phyloP scores from a whole-genome alignment of 768 basidiomycete species.

The Naganishia onofrii region DNA sequence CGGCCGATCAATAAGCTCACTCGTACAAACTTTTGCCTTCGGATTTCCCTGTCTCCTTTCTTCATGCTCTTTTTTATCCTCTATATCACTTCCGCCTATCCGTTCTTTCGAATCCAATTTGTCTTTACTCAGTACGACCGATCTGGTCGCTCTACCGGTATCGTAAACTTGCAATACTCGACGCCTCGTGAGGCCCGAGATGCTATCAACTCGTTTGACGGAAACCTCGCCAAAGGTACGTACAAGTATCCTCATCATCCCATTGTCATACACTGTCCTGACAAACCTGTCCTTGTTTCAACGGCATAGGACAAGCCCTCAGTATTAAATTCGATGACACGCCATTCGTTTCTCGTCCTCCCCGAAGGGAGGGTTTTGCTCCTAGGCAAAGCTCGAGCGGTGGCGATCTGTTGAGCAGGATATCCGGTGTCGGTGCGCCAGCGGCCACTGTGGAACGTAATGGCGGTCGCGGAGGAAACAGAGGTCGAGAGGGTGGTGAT shows the following conservation, averaged over 20 bases:
- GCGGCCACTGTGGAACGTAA: background rate
- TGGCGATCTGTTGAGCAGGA: slow-evolving; percentile 39
- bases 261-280: background rate
- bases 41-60: slow-evolving; percentile 12
- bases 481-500: slow-evolving; percentile 32
- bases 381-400: slow-evolving; percentile 22
- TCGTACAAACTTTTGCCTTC: slow-evolving; percentile 12
- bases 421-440: slow-evolving; percentile 32
- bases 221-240: slow-evolving; percentile 81
- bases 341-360: slow-evolving; percentile 6
- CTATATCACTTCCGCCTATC: background rate
- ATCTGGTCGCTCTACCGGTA: slow-evolving; percentile 85
- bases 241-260: background rate
- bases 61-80: background rate
- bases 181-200: slow-evolving; percentile 71
- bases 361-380: slow-evolving; percentile 19
- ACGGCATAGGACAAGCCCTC: slow-evolving; percentile 28
- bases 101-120: background rate
- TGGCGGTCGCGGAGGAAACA: slow-evolving; percentile 26
- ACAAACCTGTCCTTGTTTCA: background rate
- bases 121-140: slow-evolving; percentile 71
- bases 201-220: slow-evolving; percentile 80
- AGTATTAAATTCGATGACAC: slow-evolving; percentile 32
- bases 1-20: slow-evolving; percentile 23
- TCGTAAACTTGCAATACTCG: slow-evolving; percentile 76